Evolutionary conservation across 495 filamentous ascomycete genomes (phyloP).

Genomic region (Margaritispora aquatica): DNA sequence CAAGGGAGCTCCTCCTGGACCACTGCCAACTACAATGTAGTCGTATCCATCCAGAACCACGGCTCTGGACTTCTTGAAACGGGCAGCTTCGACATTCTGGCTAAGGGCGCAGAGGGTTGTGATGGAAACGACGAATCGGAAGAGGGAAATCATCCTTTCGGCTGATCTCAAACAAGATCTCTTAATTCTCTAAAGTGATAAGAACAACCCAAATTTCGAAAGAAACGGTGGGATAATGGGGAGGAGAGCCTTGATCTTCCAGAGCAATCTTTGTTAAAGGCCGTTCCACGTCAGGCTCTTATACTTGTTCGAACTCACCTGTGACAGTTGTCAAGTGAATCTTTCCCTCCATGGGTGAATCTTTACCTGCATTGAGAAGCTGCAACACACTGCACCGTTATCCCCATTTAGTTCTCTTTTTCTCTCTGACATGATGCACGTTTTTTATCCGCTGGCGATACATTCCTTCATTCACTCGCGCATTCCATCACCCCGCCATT

Average conservation of each 20-base stretch:
- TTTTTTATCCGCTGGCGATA: not conserved
- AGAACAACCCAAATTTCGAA: no score
- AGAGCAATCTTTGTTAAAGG: not conserved
- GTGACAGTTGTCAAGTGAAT: not conserved
- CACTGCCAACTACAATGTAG: slow-evolving; percentile 61
- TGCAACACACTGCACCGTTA: not conserved
- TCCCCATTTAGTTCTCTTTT: not conserved
- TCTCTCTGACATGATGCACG: not conserved
- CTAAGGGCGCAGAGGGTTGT: not conserved
- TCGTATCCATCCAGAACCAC: slow-evolving; percentile 36
- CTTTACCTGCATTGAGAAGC: not conserved
- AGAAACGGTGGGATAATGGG: no score
- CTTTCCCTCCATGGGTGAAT: not conserved
- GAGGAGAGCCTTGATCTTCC: not conserved
- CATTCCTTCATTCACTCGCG: not conserved
- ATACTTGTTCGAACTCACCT: not conserved
- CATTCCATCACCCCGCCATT: no score
- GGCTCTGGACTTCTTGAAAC: not conserved
- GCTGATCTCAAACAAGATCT: not conserved
- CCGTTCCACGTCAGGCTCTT: not conserved
- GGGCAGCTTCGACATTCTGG: not conserved
- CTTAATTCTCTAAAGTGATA: not conserved
- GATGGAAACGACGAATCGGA: not conserved
- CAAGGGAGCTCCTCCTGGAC: slow-evolving; percentile 58
- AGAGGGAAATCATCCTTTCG: not conserved